Percentiles rank a stretch among this genome's conserved stretches.
These are phyloP conservation scores for Cladophialophora psammophila DNA, from an alignment of 2,329 filamentous ascomycete species.

Conservation along the genomic window DNA sequence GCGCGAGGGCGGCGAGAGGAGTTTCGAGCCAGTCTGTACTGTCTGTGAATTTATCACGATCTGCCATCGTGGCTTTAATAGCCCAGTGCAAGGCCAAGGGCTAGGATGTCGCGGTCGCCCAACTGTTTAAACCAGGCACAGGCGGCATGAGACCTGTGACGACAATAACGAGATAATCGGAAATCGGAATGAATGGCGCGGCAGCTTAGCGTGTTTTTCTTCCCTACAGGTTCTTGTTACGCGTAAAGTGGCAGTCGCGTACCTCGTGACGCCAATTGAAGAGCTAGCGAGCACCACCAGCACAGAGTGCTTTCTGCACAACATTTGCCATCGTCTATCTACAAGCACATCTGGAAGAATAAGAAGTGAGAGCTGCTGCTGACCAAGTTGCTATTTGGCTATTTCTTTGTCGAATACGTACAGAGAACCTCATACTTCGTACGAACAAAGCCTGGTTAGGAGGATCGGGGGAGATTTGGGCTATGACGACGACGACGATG, in stretches of 20 bases:
- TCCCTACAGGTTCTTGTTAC: neutral
- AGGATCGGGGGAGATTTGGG: too few relatives aligned
- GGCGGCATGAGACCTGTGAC: neutral
- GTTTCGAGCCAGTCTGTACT: conserved; percentile 59
- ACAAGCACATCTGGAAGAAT: too few relatives aligned
- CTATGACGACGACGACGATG: too few relatives aligned
- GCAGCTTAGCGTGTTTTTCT: neutral
- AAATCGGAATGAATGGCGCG: neutral
- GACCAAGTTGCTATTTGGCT: too few relatives aligned
- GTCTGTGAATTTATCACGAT: conserved; percentile 44
- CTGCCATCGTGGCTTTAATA: conserved; percentile 24
- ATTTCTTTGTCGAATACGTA: too few relatives aligned
- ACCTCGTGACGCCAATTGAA: neutral
- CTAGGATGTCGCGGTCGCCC: neutral
- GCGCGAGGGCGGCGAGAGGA: conserved; percentile 52
- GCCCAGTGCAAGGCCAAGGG: neutral
- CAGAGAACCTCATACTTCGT: too few relatives aligned
- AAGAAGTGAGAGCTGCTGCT: too few relatives aligned
- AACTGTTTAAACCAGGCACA: neutral
- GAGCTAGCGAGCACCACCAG: too few relatives aligned
- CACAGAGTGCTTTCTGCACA: too few relatives aligned
- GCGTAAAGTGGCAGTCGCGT: conserved; percentile 6
- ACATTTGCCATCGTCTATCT: neutral
- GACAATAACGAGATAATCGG: neutral
- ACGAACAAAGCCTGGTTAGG: too few relatives aligned